phyloP scores from a whole-genome alignment of 805 yeast species.

The Starmerella floris region DNA sequence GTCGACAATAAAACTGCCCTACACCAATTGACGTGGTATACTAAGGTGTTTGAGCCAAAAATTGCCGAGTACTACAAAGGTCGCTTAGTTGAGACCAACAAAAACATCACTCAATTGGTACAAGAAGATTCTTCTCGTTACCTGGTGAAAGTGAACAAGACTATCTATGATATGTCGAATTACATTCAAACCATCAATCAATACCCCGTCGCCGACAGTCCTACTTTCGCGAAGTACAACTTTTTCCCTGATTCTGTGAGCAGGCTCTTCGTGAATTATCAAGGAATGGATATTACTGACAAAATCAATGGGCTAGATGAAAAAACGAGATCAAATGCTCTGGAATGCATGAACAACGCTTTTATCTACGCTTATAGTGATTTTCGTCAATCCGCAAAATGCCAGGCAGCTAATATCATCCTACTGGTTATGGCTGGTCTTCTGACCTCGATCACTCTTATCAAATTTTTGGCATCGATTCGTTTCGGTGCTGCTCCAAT shows the following conservation, averaged over 20 bases:
- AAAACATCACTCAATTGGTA: constrained; percentile 21
- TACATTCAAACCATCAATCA: constrained; percentile 26
- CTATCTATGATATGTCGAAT: constrained; percentile 30
- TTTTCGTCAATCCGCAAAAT: constrained; percentile 30
- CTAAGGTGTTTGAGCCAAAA: constrained; percentile 27
- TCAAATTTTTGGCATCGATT: constrained; percentile 31
- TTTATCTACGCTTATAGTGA: constrained; percentile 29
- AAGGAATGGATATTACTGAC: constrained; percentile 29
- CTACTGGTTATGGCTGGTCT: constrained; percentile 30
- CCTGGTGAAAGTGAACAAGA: constrained; percentile 26
- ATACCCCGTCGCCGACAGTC: constrained; percentile 20
- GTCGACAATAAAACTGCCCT: constrained; percentile 25
- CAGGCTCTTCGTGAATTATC: constrained; percentile 25
- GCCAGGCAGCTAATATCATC: constrained; percentile 32
- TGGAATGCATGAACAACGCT: constrained; percentile 29
- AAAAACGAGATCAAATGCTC: constrained; percentile 18
- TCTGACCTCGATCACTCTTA: constrained; percentile 29
- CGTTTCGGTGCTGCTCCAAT: constrained; percentile 28
- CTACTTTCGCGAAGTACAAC: constrained; percentile 24
- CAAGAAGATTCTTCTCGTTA: constrained; percentile 21
- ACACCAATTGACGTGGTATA: constrained; percentile 29
- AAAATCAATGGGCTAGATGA: constrained; percentile 23
- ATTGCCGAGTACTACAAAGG: constrained; percentile 30
- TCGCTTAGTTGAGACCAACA: constrained; percentile 26
- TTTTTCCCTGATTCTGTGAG: constrained; percentile 28